phyloP scores from a whole-genome alignment of 371 early-diverging fungal genomes.

The Rhizomucor miehei region DNA sequence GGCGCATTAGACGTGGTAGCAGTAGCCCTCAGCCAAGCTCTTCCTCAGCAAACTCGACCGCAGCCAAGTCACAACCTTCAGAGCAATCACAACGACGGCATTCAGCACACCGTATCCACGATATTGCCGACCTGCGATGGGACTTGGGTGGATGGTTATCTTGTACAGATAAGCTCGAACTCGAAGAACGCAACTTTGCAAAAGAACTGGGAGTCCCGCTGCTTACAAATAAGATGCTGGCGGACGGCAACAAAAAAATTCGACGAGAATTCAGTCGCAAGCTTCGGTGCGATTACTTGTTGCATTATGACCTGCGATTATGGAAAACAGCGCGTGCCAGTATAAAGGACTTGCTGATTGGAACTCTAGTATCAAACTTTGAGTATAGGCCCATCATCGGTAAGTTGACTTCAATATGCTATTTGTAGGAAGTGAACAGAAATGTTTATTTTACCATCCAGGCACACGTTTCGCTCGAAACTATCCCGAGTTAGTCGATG shows the following conservation, averaged over 20 bases:
- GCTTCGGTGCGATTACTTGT: conserved; percentile 76
- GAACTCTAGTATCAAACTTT: conserved; percentile 75
- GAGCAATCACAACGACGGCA: conserved; percentile 7
- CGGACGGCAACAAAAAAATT: conserved; percentile 15
- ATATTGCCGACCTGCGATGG: conserved; percentile 38
- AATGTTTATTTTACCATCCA: conserved; percentile 1
- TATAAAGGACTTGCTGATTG: conserved; percentile 82
- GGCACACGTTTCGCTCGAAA: conserved; percentile 74
- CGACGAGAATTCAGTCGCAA: conserved; percentile 45
- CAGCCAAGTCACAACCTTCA: conserved; percentile 3
- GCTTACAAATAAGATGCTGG: conserved; percentile 3
- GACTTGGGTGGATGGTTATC: conserved; percentile 33
- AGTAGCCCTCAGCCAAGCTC: neutral
- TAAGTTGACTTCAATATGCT: conserved; percentile 18
- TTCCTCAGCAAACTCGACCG: neutral
- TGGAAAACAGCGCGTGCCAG: conserved; percentile 86
- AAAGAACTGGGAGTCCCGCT: conserved; percentile 21
- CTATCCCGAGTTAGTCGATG: conserved; percentile 73
- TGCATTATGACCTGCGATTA: conserved; percentile 79
- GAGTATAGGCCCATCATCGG: conserved; percentile 78
- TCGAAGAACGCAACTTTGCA: conserved; percentile 23
- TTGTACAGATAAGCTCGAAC: conserved; percentile 24
- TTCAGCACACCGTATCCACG: conserved; percentile 13
- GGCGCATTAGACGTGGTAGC: neutral
- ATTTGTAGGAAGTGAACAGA: neutral